Conservation (phyloP, 2,329 filamentous ascomycete genomes). For the Sporothrix brunneoviolacea region DNA sequence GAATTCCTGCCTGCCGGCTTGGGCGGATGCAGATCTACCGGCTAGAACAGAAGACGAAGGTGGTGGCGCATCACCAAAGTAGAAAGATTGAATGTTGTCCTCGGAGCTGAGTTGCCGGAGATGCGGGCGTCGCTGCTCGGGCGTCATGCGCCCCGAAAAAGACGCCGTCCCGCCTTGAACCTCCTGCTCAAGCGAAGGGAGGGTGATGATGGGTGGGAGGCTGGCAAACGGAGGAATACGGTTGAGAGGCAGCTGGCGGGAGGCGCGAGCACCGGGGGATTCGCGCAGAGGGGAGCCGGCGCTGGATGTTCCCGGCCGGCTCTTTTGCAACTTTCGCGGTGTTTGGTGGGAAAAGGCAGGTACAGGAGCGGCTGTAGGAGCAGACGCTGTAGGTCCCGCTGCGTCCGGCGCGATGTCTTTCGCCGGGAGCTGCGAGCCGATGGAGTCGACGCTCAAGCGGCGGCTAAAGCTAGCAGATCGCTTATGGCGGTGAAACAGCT, state of each 20-base stretch:
- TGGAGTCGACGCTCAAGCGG: constrained; percentile 39
- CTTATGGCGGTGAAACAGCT: constrained; percentile 24
- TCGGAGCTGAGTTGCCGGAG: constrained; percentile 18
- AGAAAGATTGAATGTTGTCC: constrained; percentile 16
- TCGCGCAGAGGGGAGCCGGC: constrained; percentile 20
- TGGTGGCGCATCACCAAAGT: constrained; percentile 15
- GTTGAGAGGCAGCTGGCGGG: constrained; percentile 20
- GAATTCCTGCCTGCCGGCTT: not conserved
- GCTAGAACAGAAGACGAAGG: not conserved
- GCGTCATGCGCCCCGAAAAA: constrained; percentile 2
- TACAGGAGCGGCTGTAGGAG: constrained; percentile 16
- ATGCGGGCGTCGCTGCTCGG: constrained; percentile 7
- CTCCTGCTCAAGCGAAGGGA: constrained; percentile 35
- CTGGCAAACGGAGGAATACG: constrained; percentile 29
- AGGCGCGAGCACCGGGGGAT: not conserved
- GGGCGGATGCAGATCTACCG: not conserved
- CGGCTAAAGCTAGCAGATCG: constrained; percentile 29
- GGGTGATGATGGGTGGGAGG: constrained; percentile 35
- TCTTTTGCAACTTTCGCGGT: constrained; percentile 34
- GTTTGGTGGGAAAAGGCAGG: constrained; percentile 19
- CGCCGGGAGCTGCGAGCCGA: constrained; percentile 22
- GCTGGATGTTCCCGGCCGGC: constrained; percentile 27
- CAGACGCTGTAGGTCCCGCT: not conserved
- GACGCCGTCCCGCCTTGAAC: constrained; percentile 21
- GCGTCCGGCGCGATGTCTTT: not conserved